phyloP scores from a whole-genome alignment of 352 stramenopile genomes.

The Pythium dissotocum region DNA sequence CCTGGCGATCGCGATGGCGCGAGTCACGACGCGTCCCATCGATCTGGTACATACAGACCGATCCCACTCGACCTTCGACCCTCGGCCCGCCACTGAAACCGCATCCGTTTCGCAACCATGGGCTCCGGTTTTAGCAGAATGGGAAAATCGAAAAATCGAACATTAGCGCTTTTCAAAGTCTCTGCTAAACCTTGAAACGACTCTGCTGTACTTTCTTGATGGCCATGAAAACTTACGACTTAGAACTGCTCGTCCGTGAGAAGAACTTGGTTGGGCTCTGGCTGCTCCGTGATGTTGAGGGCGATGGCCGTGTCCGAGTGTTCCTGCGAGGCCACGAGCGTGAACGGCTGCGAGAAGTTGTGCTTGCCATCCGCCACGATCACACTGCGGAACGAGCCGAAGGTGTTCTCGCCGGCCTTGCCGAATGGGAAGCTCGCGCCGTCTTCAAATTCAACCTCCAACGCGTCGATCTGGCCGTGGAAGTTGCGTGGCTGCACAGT shows the following conservation, averaged over 20 bases:
- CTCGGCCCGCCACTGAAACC: background rate
- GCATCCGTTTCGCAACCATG: background rate
- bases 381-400: constrained; percentile 27
- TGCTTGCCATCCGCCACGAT: constrained; percentile 16
- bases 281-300: constrained; percentile 20
- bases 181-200: background rate
- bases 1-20: constrained; percentile 22
- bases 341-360: constrained; percentile 25
- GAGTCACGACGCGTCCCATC: constrained; percentile 15
- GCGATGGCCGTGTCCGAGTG: constrained; percentile 12
- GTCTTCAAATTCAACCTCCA: constrained; percentile 23
- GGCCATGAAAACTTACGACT: background rate
- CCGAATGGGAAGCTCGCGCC: constrained; percentile 14
- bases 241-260: constrained; percentile 25
- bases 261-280: constrained; percentile 16
- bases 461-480: constrained; percentile 10
- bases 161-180: background rate
- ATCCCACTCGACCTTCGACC: background rate
- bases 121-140: background rate
- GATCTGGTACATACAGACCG: background rate
- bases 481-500: constrained; percentile 33
- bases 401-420: constrained; percentile 11
- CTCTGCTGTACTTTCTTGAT: no score
- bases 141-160: background rate
- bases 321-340: constrained; percentile 10